These are phyloP conservation scores for Kodamaea ohmeri DNA, from an alignment of 1,139 yeast species.

Conservation along the genomic window DNA sequence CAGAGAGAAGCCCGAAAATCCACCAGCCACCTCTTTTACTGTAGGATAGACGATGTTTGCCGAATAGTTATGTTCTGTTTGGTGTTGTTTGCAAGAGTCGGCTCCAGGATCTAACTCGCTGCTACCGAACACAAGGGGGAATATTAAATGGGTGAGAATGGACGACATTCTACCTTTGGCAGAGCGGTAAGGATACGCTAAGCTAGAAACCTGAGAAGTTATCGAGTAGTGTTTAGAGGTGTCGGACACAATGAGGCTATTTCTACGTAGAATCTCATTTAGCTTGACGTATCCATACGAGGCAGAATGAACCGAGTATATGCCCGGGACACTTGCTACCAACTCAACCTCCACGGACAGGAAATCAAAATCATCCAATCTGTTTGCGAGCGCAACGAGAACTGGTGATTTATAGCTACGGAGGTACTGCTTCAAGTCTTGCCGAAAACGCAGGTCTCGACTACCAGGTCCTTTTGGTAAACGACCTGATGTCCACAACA, in stretches of 20 bases:
- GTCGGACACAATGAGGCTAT: slow-evolving; percentile 28
- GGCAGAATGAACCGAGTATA: slow-evolving; percentile 20
- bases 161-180: slow-evolving; percentile 36
- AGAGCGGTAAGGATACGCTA: slow-evolving; percentile 51
- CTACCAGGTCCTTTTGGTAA: slow-evolving; percentile 19
- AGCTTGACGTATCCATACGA: slow-evolving; percentile 53
- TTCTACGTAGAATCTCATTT: slow-evolving; percentile 37
- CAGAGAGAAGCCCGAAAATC: slow-evolving; percentile 45
- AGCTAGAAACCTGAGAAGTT: slow-evolving; percentile 57
- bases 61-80: slow-evolving; percentile 26
- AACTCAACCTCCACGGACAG: slow-evolving; percentile 48
- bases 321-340: slow-evolving; percentile 53
- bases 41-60: slow-evolving; percentile 59
- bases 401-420: slow-evolving; percentile 33
- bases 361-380: slow-evolving; percentile 41
- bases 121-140: slow-evolving; percentile 39
- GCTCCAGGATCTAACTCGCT: slow-evolving; percentile 30
- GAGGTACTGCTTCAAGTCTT: slow-evolving; percentile 44
- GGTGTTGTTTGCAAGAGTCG: slow-evolving; percentile 26
- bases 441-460: slow-evolving; percentile 22
- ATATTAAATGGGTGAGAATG: slow-evolving; percentile 53
- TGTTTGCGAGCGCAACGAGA: slow-evolving; percentile 27
- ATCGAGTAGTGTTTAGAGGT: slow-evolving; percentile 21
- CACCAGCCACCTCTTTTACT: slow-evolving; percentile 42
- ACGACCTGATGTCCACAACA: slow-evolving; percentile 60